Conservation (phyloP, 345 rosid genomes). For the Combretum micranthum region DNA sequence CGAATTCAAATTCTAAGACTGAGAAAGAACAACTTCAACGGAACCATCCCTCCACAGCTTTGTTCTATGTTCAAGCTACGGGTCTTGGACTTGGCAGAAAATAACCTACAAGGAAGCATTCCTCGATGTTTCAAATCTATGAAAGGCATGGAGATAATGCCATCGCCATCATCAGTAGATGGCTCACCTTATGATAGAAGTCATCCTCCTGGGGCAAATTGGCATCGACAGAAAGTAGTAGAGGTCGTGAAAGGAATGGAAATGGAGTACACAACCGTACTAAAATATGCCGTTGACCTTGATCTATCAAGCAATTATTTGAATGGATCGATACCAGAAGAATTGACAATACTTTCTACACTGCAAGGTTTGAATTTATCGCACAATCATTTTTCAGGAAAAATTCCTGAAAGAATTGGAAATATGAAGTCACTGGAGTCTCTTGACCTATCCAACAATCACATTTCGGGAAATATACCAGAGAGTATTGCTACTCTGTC, state of each 20-base stretch:
- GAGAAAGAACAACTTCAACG: background rate
- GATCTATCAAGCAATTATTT: constrained; percentile 29
- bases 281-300: constrained; percentile 17
- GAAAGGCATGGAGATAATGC: background rate
- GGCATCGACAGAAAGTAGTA: background rate
- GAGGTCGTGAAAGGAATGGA: background rate
- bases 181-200: background rate
- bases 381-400: constrained; percentile 36
- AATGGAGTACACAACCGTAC: background rate
- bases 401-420: constrained; percentile 36
- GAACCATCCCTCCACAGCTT: background rate
- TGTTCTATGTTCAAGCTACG: background rate
- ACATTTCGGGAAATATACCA: constrained; percentile 42
- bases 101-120: background rate
- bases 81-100: constrained; percentile 2
- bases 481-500: background rate
- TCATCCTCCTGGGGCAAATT: fast-evolving
- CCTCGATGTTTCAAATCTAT: background rate
- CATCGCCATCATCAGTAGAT: too few relatives aligned
- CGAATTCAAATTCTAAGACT: constrained; percentile 1
- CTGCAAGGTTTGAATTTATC: constrained; percentile 37
- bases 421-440: constrained; percentile 22
- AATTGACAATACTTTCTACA: constrained; percentile 14
- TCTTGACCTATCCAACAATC: constrained; percentile 44
- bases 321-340: constrained; percentile 19